Evolutionary conservation across 192 early-diverging fungal species (phyloP).

Genomic region (Geosiphon pyriformis): DNA sequence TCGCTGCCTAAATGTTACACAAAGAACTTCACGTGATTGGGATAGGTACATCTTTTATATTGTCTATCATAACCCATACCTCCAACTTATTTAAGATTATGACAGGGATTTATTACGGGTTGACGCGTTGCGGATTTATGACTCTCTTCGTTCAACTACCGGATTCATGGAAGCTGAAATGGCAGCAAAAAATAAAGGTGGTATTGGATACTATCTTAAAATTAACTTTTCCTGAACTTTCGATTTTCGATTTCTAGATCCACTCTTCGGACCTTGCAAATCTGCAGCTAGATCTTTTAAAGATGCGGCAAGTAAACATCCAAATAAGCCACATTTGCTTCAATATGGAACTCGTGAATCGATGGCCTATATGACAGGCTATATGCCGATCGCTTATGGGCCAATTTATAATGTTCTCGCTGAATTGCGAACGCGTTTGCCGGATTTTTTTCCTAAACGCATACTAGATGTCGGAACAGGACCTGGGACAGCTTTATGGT

Average conservation of each 20-base stretch:
- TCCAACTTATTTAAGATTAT: no score
- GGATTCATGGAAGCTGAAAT: conserved; percentile 23
- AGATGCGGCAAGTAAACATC: conserved; percentile 17
- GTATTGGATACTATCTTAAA: no score
- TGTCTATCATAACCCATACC: neutral
- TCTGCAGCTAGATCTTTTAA: conserved; percentile 2
- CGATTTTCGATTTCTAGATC: neutral
- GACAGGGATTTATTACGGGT: conserved; percentile 43
- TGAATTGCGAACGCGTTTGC: conserved; percentile 59
- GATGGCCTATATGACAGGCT: conserved; percentile 63
- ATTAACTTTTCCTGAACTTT: no score
- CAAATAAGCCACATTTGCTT: conserved; percentile 54
- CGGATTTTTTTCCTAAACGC: conserved; percentile 50
- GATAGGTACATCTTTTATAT: no score
- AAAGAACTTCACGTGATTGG: no score
- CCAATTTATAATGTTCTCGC: conserved; percentile 60
- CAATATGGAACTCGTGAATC: conserved; percentile 69
- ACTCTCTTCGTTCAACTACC: conserved; percentile 47
- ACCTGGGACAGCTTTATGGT: conserved; percentile 78
- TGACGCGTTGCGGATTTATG: conserved; percentile 48
- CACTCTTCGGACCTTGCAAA: conserved; percentile 5
- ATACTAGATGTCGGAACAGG: conserved; percentile 81
- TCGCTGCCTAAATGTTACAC: neutral
- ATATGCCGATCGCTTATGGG: conserved; percentile 59
- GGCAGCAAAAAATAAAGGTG: conserved; percentile 26